A percentile compares a stretch with the other conserved stretches of the same genome.
These are phyloP conservation scores for Sugiyamaella xylanicola DNA, from an alignment of 1,139 yeast species.

Conservation along the genomic window DNA sequence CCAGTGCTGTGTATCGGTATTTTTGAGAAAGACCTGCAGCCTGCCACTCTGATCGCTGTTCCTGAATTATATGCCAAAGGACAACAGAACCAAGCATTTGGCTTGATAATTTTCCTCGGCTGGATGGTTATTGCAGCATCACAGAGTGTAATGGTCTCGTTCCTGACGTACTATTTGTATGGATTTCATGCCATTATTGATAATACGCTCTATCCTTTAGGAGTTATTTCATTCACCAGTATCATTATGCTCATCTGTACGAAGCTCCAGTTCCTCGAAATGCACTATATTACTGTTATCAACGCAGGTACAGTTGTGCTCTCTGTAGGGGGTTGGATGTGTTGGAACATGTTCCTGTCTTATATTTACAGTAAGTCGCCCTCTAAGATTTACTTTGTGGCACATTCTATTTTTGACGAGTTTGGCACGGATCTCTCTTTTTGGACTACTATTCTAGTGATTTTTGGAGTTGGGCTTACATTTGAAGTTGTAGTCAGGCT, in stretches of 20 bases:
- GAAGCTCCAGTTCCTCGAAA: conserved; percentile 80
- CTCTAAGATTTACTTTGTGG: conserved; percentile 70
- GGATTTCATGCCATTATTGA: conserved; percentile 66
- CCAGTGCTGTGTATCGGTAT: conserved; percentile 94
- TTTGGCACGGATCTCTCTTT: conserved; percentile 81
- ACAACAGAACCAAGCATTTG: conserved; percentile 73
- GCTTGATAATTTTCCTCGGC: conserved; percentile 62
- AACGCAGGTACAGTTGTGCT: conserved; percentile 68
- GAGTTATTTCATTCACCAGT: conserved; percentile 72
- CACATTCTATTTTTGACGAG: conserved; percentile 61
- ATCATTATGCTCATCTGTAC: conserved; percentile 71
- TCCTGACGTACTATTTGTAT: conserved; percentile 66
- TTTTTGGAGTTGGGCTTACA: conserved; percentile 56
- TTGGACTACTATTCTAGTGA: conserved; percentile 75
- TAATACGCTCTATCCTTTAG: conserved; percentile 78
- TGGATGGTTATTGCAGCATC: conserved; percentile 82
- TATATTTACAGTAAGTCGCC: conserved; percentile 61
- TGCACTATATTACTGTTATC: conserved; percentile 75
- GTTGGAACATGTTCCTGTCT: conserved; percentile 82
- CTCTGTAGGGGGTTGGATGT: conserved; percentile 86
- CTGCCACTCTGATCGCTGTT: conserved; percentile 84
- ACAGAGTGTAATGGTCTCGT: conserved; percentile 72
- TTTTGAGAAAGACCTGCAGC: conserved; percentile 87
- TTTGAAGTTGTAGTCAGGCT: conserved; percentile 68
- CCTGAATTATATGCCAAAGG: conserved; percentile 89